Base-by-base conservation (phyloP, 78 protist species). In the Tieghemostelium lacteum region DNA sequence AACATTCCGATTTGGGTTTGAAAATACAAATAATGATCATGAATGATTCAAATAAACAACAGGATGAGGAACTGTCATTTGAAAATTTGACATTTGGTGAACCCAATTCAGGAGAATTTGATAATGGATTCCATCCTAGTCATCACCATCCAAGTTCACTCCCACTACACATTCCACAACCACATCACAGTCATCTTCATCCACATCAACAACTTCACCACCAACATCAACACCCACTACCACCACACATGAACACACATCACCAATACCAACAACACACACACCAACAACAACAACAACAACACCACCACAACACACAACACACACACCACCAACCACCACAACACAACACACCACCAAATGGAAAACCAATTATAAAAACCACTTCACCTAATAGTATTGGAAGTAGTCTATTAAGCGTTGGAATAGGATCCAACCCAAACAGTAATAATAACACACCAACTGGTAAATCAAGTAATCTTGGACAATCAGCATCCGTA, bases 51-150 rank as follows among this genome's bases (percentile, higher is more conserved):
- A 45, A 14, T 6, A 45, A 45, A 45, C 77, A 71, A 6, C 77
- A 71, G 31, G 69, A 58, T 45, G 91, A 83, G 60, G 91, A 83
- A 1, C 54, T 83, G 7, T 69, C 91, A 50, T 83, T 83, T 58
- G 91, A 83, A 57, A 78, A 83, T 69, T 36, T 83, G 10, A 83
- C 60, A 50, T 83, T 83, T 69, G 91, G 91, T 33, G 91, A 83
- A 42, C 16, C 33, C 4, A 26, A 40, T 39, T 26, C 55, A 45
- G 52, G 52, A 14, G 52, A 45, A 45, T 45, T 45, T 45, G 52
- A 45, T 45, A n/a, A n/a, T n/a, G n/a, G n/a, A n/a, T n/a, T n/a
- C n/a, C 52, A 45, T 14, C 10, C 10, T 14, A 10, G 10, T 45
- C 10, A 14, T 14, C 52, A 45, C n/a, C 6, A 45, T 45, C n/a